Evolutionary conservation across 2,329 filamentous ascomycete species (phyloP), one percentile per base, ranked within the genome.

Genomic region (Graphilbum sp.): DNA sequence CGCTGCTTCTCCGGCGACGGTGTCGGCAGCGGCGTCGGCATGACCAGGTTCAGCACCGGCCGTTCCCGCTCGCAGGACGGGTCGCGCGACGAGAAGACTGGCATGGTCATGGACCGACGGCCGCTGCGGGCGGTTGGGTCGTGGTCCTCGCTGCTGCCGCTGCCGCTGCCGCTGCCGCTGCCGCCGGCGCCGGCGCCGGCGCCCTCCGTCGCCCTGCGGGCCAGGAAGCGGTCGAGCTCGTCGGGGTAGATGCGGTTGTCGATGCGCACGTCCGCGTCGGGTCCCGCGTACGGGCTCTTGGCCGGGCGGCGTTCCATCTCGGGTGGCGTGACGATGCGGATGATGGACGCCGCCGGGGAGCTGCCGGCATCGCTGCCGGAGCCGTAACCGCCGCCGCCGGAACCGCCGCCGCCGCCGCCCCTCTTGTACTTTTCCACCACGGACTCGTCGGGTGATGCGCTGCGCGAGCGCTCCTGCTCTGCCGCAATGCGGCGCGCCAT

Each of bases 21-120:
- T 2, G 74, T 78, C n/a, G 75, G 73, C 29, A 63, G 61, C 9
- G 75, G 75, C 2, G 74, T 79, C 16, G 75, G 74, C 29, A 63
- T 61, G 35, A 79, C 67, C 32, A 79, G 51, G 47, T 75, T 77
- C 23, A 79, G 54, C 41, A 75, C 49, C 1, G 74, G 74, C 5
- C 74, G 58, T 36, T 70, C 62, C 35, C 68, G 59, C 50, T 71
- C 67, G 39, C 62, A 64, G 16, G 66, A 70, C 34, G 66, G 63
- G 41, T 74, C 69, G 29, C 67, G 60, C 17, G 63, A 58, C 41
- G 50, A 57, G 46, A 66, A 67, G 16, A 54, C 35, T 4, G 57
- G 52, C 4, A 47, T 41, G n/a, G 43, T 52, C 40, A 43, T 11
- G n/a, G 43, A 40, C 12, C 43, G 43, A 5, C 33, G 32, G 15